Base-by-base conservation (phyloP, 768 basidiomycete genomes). In the Roridomyces roridus region DNA sequence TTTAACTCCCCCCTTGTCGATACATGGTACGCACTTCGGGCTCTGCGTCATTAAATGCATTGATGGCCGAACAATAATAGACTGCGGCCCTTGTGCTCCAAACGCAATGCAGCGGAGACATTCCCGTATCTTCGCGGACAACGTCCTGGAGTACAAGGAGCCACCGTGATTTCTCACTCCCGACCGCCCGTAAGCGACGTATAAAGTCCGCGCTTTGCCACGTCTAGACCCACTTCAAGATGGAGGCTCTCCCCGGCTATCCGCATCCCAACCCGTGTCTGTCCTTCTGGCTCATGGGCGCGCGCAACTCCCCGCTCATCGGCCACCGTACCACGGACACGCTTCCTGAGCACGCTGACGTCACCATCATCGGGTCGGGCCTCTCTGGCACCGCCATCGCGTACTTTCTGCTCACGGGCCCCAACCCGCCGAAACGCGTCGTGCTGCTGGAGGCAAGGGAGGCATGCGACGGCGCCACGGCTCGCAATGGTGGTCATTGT, bases 371-470 rank as follows among this genome's bases (percentile, higher is more conserved):
- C 35, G 74, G 75, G 36, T 67, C 69, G 14, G 75, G 75, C n/a
- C 68, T 75, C 35, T 70, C 70, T 9, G 75, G 74, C 6, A 65
- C 68, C 4, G 65, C 66, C 15, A 67, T 65, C 7, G 73, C 74
- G 25, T 70, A 70, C 36, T 66, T 63, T 41, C 51, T 73, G n/a
- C 49, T 71, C 14, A 63, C 63, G 15, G 55, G 62, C 28, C 55
- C 60, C 20, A 46, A 55, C 12, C 49, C 52, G 12, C 62, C 67
- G 14, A 51, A 59, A 18, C 46, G 46, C 28, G 68, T 81, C 25
- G 67, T 74, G 21, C 64, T 80, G 8, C 62, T 82, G 12, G 81
- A 82, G 65, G 81, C 80, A 15, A 54, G 80, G n/a, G 75, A 80
- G 34, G 62, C 52, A 12, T 68, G 68, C 43, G 49, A 60, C 6